A percentile compares a stretch with the other conserved stretches of the same genome.
Evolutionary conservation across 495 filamentous ascomycete species (phyloP).

Genomic region (Xylona heveae): DNA sequence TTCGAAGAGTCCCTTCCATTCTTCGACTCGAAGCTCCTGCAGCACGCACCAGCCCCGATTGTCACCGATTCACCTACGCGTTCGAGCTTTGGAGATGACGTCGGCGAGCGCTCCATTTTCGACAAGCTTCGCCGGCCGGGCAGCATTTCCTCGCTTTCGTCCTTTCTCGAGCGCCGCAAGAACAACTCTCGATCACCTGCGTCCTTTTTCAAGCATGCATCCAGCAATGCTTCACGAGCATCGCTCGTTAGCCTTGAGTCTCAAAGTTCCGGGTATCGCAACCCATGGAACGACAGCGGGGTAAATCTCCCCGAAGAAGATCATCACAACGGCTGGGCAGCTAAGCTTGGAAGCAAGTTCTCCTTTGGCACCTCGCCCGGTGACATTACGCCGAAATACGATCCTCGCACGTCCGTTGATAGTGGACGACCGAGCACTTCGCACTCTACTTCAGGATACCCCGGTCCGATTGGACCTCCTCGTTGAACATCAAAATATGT

Average conservation of each 20-base stretch:
- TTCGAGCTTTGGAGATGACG: constrained; percentile 58
- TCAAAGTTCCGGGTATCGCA: constrained; percentile 75
- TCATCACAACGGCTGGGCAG: constrained; percentile 42
- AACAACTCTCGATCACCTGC: constrained; percentile 64
- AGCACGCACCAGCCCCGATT: constrained; percentile 62
- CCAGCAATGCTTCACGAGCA: constrained; percentile 82
- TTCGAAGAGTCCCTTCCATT: constrained; percentile 92
- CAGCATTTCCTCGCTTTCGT: constrained; percentile 80
- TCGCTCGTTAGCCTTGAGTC: constrained; percentile 88
- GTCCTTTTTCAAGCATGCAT: constrained; percentile 81
- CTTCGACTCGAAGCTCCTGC: constrained; percentile 89
- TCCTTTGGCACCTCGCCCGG: constrained; percentile 34
- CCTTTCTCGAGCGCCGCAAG: constrained; percentile 78
- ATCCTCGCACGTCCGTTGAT: constrained; percentile 61
- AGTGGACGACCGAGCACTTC: constrained; percentile 83
- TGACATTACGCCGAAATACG: constrained; percentile 64
- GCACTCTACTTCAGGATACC: constrained; percentile 91
- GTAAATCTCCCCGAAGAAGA: constrained; percentile 84
- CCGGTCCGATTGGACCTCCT: constrained; percentile 69
- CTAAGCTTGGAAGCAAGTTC: constrained; percentile 34
- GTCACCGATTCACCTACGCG: constrained; percentile 70
- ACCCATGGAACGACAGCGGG: constrained; percentile 92
- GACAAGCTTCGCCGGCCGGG: constrained; percentile 80
- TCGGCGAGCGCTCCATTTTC: constrained; percentile 63
- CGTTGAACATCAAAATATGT: constrained; percentile 28